phyloP scores from a whole-genome alignment of 352 stramenopile genomes.

The Phytophthora podocarpi region DNA sequence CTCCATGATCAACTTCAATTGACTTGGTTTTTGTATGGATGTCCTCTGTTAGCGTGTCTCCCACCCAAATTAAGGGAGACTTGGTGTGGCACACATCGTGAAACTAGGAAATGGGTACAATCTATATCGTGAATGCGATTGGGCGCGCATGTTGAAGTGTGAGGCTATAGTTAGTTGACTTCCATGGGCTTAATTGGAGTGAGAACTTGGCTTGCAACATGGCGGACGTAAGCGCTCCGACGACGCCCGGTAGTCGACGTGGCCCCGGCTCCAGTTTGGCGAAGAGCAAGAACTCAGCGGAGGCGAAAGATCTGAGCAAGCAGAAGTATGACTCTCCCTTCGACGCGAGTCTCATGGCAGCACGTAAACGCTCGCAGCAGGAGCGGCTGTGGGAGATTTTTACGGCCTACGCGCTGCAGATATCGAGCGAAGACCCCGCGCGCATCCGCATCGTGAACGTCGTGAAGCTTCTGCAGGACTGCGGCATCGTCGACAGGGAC shows the following conservation, averaged over 20 bases:
- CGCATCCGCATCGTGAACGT: constrained; percentile 70
- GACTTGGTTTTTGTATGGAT: neutral
- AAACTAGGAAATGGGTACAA: constrained; percentile 5
- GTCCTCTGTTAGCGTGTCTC: no score
- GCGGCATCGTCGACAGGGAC: constrained; percentile 63
- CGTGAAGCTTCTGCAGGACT: constrained; percentile 81
- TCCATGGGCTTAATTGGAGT: neutral
- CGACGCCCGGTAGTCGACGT: constrained; percentile 10
- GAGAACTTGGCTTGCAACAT: neutral
- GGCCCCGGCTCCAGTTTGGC: constrained; percentile 12
- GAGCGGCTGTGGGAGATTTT: constrained; percentile 86
- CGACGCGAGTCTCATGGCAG: constrained; percentile 57
- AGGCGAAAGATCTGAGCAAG: constrained; percentile 38
- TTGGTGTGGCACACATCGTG: constrained; percentile 20
- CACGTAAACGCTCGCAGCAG: constrained; percentile 62
- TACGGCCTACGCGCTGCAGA: constrained; percentile 71
- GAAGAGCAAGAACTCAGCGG: constrained; percentile 16
- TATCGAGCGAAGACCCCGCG: constrained; percentile 80
- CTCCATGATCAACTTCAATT: no score
- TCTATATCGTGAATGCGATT: no score
- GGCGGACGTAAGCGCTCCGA: constrained; percentile 2
- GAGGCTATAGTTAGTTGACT: constrained; percentile 13
- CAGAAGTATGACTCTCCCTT: constrained; percentile 68
- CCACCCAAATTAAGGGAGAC: constrained; percentile 20
- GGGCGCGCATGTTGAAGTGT: constrained; percentile 6